Evolutionary conservation across 129 eudicot species (phyloP).

Genomic region (Flaveria bidentis): DNA sequence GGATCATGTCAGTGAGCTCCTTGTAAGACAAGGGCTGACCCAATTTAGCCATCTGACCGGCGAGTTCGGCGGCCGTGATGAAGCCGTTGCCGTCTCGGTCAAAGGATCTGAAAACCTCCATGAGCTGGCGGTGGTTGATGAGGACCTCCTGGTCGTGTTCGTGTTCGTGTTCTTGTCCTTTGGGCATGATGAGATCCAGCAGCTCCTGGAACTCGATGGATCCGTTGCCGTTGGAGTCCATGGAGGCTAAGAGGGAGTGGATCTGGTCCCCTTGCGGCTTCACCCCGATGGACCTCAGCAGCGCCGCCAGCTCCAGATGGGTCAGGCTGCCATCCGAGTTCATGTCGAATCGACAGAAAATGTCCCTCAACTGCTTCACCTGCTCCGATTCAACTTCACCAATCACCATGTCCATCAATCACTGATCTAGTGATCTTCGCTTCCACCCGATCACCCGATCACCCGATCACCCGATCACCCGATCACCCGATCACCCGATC

Average conservation of each 20-base stretch:
- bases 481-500: no score
- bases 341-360: constrained; percentile 61
- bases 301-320: constrained; percentile 70
- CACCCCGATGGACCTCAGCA: constrained; percentile 51
- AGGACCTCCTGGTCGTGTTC: constrained; percentile 34
- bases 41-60: constrained; percentile 73
- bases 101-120: constrained; percentile 63
- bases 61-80: constrained; percentile 75
- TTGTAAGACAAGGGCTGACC: constrained; percentile 73
- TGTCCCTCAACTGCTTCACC: constrained; percentile 41
- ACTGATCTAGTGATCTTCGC: no score
- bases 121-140: constrained; percentile 61
- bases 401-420: no score
- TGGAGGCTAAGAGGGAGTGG: constrained; percentile 43
- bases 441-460: no score
- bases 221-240: constrained; percentile 75
- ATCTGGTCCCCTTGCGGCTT: constrained; percentile 71
- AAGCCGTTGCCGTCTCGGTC: constrained; percentile 72
- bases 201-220: constrained; percentile 69
- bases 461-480: no score
- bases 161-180: constrained; percentile 27
- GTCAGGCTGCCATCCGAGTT: constrained; percentile 64
- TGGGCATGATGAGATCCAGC: constrained; percentile 47
- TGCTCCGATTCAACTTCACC: constrained; percentile 31
- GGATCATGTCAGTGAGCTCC: constrained; percentile 68